Percentiles rank a stretch among this genome's conserved stretches.
These are phyloP conservation scores for Talaromyces proteolyticus DNA, from an alignment of 495 filamentous ascomycete species.

Conservation along the genomic window DNA sequence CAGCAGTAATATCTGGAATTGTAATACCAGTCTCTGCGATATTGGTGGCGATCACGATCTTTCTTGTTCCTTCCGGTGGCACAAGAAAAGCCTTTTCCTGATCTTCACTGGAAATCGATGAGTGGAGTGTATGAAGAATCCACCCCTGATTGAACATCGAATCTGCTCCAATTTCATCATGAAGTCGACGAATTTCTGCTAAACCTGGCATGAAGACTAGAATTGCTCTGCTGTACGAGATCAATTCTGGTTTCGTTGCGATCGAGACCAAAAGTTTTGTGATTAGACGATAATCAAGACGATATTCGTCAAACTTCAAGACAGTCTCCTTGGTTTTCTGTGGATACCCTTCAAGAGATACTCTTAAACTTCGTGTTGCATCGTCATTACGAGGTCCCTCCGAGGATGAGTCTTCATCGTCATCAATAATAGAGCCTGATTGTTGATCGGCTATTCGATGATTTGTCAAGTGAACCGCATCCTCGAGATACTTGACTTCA, in stretches of 20 bases:
- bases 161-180: constrained; percentile 72
- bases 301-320: constrained; percentile 74
- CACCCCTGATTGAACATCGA: constrained; percentile 62
- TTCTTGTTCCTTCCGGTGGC: constrained; percentile 73
- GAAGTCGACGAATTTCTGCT: constrained; percentile 82
- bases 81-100: constrained; percentile 87
- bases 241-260: constrained; percentile 57
- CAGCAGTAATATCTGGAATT: constrained; percentile 92
- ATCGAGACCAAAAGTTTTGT: constrained; percentile 67
- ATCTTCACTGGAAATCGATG: constrained; percentile 91
- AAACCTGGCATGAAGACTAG: constrained; percentile 93
- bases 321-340: constrained; percentile 66
- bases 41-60: constrained; percentile 93
- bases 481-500: constrained; percentile 78
- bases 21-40: constrained; percentile 98
- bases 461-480: constrained; percentile 77
- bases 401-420: constrained; percentile 38
- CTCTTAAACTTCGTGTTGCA: constrained; percentile 15
- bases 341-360: constrained; percentile 64
- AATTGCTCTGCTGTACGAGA: constrained; percentile 78
- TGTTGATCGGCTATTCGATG: constrained; percentile 55
- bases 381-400: constrained; percentile 34
- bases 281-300: constrained; percentile 79
- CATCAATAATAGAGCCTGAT: constrained; percentile 33
- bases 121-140: constrained; percentile 85